These are phyloP conservation scores for Microglena sp. DNA, from an alignment of 139 green algal genomes.

Conservation along the genomic window DNA sequence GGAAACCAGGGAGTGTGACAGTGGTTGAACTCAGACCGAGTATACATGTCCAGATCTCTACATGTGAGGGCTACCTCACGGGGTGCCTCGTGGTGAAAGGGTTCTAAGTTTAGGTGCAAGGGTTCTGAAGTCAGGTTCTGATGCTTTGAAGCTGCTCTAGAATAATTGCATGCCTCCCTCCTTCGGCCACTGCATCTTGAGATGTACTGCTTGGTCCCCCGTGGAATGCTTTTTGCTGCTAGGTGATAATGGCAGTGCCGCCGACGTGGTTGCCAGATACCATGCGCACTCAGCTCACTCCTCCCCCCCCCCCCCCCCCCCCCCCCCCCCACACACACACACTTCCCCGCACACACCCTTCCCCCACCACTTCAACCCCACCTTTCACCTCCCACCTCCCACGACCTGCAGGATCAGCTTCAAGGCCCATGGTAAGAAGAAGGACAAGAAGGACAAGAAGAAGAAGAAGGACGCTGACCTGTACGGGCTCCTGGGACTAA, in stretches of 20 bases:
- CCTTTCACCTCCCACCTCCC: too few relatives aligned
- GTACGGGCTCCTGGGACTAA: slow-evolving; percentile 77
- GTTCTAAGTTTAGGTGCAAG: slow-evolving; percentile 23
- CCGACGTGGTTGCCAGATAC: background rate
- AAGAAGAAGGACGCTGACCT: slow-evolving; percentile 53
- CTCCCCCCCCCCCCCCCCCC: background rate
- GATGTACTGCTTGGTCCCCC: background rate
- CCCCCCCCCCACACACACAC: background rate
- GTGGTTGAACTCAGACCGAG: too few relatives aligned
- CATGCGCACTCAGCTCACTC: background rate
- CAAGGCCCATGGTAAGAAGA: slow-evolving; percentile 55
- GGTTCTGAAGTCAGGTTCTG: background rate
- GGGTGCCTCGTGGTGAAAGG: too few relatives aligned
- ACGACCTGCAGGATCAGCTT: slow-evolving; percentile 41
- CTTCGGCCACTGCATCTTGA: background rate
- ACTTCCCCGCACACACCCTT: background rate
- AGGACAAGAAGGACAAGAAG: slow-evolving; percentile 59
- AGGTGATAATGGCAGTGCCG: background rate
- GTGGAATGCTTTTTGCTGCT: background rate
- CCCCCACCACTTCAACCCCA: background rate
- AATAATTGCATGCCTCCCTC: background rate
- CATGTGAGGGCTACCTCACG: too few relatives aligned
- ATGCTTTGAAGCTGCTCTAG: background rate
- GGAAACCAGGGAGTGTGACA: too few relatives aligned
- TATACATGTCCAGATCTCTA: too few relatives aligned